Evolutionary conservation across 441 rosid species (phyloP).

Genomic region (Caryocar brasiliense): DNA sequence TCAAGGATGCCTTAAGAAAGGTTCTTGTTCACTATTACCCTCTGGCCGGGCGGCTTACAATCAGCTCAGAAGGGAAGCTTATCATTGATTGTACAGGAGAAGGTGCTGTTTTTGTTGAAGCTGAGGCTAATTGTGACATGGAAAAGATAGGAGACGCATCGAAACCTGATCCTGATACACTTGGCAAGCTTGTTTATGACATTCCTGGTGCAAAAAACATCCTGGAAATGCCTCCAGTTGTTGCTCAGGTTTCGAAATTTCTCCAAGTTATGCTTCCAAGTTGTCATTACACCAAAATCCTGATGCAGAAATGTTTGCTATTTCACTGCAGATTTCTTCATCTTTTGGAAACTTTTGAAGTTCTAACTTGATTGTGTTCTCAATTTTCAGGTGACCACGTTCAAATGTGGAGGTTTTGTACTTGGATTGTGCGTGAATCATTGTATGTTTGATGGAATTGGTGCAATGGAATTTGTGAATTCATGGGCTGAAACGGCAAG

Average conservation of each 20-base stretch:
- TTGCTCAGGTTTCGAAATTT: constrained; percentile 54
- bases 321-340: too few species aligned
- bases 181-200: constrained; percentile 69
- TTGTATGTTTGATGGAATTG: constrained; percentile 79
- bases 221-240: constrained; percentile 75
- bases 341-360: neutral
- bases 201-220: constrained; percentile 71
- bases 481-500: constrained; percentile 89
- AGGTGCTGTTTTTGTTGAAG: constrained; percentile 84
- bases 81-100: constrained; percentile 64
- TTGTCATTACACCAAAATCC: too few species aligned
- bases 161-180: constrained; percentile 63
- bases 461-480: constrained; percentile 86
- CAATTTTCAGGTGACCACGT: constrained; percentile 56
- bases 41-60: constrained; percentile 67
- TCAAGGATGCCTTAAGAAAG: constrained; percentile 58
- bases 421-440: constrained; percentile 80
- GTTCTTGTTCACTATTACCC: constrained; percentile 84
- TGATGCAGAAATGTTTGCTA: too few species aligned
- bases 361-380: neutral
- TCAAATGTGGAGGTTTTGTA: constrained; percentile 76
- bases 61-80: constrained; percentile 75
- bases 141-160: constrained; percentile 71
- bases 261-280: neutral
- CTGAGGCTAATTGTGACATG: constrained; percentile 59